phyloP scores from a whole-genome alignment of 164 flowering plant genomes.

The Sextonia rubra region DNA sequence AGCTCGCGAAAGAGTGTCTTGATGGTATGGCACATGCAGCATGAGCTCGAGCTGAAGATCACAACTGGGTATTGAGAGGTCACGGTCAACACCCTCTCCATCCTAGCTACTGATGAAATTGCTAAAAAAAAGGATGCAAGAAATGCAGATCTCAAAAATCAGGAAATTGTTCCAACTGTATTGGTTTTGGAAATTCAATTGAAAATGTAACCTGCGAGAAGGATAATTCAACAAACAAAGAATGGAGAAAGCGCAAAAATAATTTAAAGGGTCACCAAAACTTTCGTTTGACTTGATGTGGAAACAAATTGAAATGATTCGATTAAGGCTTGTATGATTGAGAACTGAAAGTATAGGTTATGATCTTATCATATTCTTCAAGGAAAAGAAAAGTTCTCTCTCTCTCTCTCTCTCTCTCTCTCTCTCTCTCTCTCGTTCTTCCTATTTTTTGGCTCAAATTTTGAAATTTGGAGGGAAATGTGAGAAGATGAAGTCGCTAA shows the following conservation, averaged over 20 bases:
- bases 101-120: neutral
- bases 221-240: neutral
- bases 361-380: neutral
- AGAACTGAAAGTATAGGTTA: neutral
- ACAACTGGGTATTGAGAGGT: conserved; percentile 3
- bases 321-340: neutral
- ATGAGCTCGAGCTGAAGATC: conserved; percentile 8
- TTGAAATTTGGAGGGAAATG: neutral
- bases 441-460: too few relatives aligned
- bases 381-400: neutral
- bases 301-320: neutral
- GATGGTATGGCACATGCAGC: conserved; percentile 9
- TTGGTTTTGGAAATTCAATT: neutral
- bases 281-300: neutral
- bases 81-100: conserved; percentile 7
- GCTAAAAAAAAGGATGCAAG: neutral
- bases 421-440: too few relatives aligned
- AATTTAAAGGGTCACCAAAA: neutral
- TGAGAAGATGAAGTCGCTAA: neutral
- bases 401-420: too few relatives aligned
- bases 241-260: too few relatives aligned
- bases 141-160: neutral
- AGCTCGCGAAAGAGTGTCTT: conserved; percentile 8
- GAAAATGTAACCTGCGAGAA: neutral
- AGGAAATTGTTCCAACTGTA: neutral